Conservation (phyloP, 306 rosid genomes). For the Vicia villosa region DNA sequence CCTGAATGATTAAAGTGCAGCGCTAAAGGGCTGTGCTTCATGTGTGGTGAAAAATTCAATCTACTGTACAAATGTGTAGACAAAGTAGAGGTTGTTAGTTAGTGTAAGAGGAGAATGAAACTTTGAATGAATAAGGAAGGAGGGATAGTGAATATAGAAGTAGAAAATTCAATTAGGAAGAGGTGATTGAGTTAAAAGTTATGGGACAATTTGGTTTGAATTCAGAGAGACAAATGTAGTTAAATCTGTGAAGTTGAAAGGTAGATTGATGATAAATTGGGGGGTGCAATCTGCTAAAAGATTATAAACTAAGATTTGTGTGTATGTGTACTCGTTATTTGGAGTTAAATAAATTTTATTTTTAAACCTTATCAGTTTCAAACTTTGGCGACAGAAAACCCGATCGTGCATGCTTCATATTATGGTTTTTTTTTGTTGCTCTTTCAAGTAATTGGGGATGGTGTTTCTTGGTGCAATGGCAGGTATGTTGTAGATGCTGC, state of each 20-base stretch:
- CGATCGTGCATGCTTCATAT: background rate
- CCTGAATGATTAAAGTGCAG: background rate
- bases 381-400: constrained; percentile 9
- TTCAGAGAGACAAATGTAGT: too few relatives aligned
- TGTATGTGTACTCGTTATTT: background rate
- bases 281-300: too few relatives aligned
- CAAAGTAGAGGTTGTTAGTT: background rate
- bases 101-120: background rate
- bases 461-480: constrained; percentile 37
- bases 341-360: background rate
- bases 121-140: background rate
- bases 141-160: constrained; percentile 3
- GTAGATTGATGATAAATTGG: too few relatives aligned
- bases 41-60: background rate
- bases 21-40: background rate
- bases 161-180: background rate
- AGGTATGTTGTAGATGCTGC: constrained; percentile 94
- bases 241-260: too few relatives aligned
- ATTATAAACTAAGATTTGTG: too few relatives aligned
- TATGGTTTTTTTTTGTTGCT: too few relatives aligned
- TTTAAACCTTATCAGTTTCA: background rate
- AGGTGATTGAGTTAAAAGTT: too few relatives aligned
- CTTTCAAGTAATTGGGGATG: too few relatives aligned
- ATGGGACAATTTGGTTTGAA: too few relatives aligned
- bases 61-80: background rate